Percentiles rank a stretch among this genome's conserved stretches.
Conservation (phyloP, 2,329 filamentous ascomycete genomes). For the Cercospora sp. region DNA sequence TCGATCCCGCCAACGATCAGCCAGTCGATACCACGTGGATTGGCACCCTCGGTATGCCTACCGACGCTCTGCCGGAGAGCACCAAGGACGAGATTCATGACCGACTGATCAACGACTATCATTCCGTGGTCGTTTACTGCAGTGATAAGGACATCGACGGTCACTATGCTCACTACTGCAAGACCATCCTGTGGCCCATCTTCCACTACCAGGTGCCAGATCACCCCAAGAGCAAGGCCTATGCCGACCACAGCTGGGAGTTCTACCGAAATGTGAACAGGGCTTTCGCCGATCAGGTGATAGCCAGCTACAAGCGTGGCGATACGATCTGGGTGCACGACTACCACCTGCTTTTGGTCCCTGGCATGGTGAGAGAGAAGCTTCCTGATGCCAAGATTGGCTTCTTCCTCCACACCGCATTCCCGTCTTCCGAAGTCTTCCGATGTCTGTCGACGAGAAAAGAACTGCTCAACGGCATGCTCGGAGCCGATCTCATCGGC, state of each 20-base stretch:
- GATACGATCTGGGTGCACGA: conserved; percentile 96
- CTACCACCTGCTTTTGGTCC: conserved; percentile 88
- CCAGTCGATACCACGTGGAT: conserved; percentile 82
- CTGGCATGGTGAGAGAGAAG: conserved; percentile 84
- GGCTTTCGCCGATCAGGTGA: conserved; percentile 85
- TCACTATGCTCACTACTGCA: conserved; percentile 95
- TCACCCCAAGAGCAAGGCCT: conserved; percentile 96
- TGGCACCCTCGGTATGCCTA: conserved; percentile 90
- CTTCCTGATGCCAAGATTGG: conserved; percentile 92
- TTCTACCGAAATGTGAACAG: conserved; percentile 86
- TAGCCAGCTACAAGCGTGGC: conserved; percentile 88
- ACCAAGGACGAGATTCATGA: conserved; percentile 83
- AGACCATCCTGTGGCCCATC: conserved; percentile 95
- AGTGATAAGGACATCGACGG: conserved; percentile 91
- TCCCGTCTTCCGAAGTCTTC: conserved; percentile 95
- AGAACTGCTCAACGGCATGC: conserved; percentile 84
- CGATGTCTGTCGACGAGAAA: conserved; percentile 84
- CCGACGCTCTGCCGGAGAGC: conserved; percentile 74
- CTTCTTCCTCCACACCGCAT: conserved; percentile 92
- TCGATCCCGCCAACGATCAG: conserved; percentile 55
- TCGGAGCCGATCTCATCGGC: conserved; percentile 87
- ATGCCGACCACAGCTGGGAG: conserved; percentile 89
- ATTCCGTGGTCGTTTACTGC: conserved; percentile 77
- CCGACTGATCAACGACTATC: conserved; percentile 68
- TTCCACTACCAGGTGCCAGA: conserved; percentile 98